Base-by-base conservation (phyloP, 768 basidiomycete genomes). In the Coprinopsis marcescibilis region DNA sequence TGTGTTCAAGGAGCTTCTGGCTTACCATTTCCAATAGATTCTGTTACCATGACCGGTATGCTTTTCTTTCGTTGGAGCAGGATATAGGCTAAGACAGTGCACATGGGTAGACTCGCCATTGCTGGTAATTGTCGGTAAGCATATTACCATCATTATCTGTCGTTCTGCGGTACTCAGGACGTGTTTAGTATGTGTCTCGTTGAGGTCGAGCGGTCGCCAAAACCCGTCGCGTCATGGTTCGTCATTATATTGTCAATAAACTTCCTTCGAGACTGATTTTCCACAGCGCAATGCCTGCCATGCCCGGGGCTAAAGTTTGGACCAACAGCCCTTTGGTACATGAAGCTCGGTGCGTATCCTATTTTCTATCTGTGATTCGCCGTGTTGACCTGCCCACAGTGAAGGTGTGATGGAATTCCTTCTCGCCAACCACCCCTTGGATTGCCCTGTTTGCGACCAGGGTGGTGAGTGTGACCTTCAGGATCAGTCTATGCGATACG, bases 401-500 rank as follows among this genome's bases (percentile, higher is more conserved):
- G 93, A 96, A 66, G 96, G 96, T 42, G 95, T 98, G 50, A 98
- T 99, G 96, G 96, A 98, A 61, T 96, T 98, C 68, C 76, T 98
- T 30, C 81, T 98, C 50, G 81, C 95, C 49, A 98, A 99, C 67
- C 96, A 99, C 60, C 96, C 96, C 2, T 77, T 99, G 46, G 96
- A 99, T 64, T 99, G 96, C 67, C 96, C 96, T 17, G 88, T 98
- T 53, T 99, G 96, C 59, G 96, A 99, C 63, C 94, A 98, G 68
- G 95, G 94, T 62, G 95, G 96, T 48, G 94, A 97, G 76, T 99
- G 94, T 64, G 94, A 97, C 64, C 78, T 97, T 6, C 95, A 98
- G 71, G 95, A 97, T 68, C 95, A 97, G 66, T 95, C 95, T 12
- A 98, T 98, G 93, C 86, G 95, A 45, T 99, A 98, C 60, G 96